Evolutionary conservation across 1,284 basidiomycete genomes (phyloP).

Genomic region (Sporisorium graminicola): DNA sequence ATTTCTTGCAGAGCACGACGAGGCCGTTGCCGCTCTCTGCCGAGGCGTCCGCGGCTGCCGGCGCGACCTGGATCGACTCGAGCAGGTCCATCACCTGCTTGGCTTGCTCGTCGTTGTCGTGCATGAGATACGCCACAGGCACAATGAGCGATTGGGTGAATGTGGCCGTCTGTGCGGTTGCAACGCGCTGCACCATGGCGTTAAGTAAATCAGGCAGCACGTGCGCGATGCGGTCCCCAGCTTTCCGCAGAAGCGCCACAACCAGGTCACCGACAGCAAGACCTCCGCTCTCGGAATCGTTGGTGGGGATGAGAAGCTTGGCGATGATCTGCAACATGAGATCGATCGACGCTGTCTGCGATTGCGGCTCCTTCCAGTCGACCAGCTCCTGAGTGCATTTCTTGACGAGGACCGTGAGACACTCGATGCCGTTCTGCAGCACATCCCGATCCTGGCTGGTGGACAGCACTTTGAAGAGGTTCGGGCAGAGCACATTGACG

Average conservation of each 20-base stretch:
- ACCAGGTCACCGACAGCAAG: conserved; percentile 93
- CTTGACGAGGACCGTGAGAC: conserved; percentile 84
- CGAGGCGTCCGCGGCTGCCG: background rate
- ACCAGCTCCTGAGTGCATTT: conserved; percentile 86
- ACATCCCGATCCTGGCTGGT: conserved; percentile 56
- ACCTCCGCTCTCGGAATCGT: conserved; percentile 77
- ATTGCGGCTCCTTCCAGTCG: conserved; percentile 71
- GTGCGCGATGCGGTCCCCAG: conserved; percentile 79
- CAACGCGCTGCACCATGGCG: conserved; percentile 84
- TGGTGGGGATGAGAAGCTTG: conserved; percentile 51
- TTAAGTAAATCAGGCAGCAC: conserved; percentile 87
- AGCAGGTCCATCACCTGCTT: conserved; percentile 66
- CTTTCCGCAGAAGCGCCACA: conserved; percentile 86
- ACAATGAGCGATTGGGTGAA: conserved; percentile 85
- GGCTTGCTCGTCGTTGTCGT: conserved; percentile 76
- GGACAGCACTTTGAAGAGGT: conserved; percentile 41
- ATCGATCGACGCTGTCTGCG: conserved; percentile 30
- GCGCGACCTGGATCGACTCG: conserved; percentile 70
- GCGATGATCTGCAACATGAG: conserved; percentile 60
- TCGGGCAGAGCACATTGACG: conserved; percentile 53
- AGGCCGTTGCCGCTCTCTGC: conserved; percentile 74
- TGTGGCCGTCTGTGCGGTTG: conserved; percentile 84
- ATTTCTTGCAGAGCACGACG: conserved; percentile 84
- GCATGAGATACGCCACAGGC: conserved; percentile 92
- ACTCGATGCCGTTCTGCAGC: conserved; percentile 81